phyloP scores from a whole-genome alignment of 176 grass and related monocot species.

The Oropetium thomaeum region DNA sequence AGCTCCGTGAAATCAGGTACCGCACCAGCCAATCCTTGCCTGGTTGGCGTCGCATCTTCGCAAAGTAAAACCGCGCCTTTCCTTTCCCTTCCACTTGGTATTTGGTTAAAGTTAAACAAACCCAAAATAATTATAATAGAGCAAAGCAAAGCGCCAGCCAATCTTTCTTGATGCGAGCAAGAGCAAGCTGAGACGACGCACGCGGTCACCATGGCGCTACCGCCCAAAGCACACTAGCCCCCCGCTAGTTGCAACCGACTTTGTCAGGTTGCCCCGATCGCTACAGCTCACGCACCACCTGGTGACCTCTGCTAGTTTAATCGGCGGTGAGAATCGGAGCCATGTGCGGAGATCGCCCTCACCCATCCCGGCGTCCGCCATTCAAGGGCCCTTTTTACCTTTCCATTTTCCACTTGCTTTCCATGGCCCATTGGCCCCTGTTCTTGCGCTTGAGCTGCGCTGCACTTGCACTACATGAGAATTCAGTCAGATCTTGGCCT shows the following conservation, averaged over 20 bases:
- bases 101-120: too few relatives aligned
- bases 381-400: conserved; percentile 27
- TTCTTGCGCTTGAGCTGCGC: too few relatives aligned
- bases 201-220: conserved; percentile 14
- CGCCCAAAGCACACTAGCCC: conserved; percentile 33
- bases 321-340: conserved; percentile 31
- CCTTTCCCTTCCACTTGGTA: neutral
- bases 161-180: conserved; percentile 25
- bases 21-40: neutral
- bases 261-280: conserved; percentile 29
- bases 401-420: neutral
- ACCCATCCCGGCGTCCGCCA: conserved; percentile 19
- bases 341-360: conserved; percentile 34
- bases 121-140: neutral
- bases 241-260: conserved; percentile 29
- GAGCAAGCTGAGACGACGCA: conserved; percentile 26
- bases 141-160: conserved; percentile 13
- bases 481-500: conserved; percentile 31
- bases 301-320: conserved; percentile 42
- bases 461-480: conserved; percentile 1
- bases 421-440: too few relatives aligned
- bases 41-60: neutral
- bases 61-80: neutral
- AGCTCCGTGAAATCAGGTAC: conserved; percentile 77
- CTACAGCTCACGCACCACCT: conserved; percentile 50